These are phyloP conservation scores for Colletotrichum aenigma DNA, from an alignment of 2,329 filamentous ascomycete genomes.

Conservation along the genomic window DNA sequence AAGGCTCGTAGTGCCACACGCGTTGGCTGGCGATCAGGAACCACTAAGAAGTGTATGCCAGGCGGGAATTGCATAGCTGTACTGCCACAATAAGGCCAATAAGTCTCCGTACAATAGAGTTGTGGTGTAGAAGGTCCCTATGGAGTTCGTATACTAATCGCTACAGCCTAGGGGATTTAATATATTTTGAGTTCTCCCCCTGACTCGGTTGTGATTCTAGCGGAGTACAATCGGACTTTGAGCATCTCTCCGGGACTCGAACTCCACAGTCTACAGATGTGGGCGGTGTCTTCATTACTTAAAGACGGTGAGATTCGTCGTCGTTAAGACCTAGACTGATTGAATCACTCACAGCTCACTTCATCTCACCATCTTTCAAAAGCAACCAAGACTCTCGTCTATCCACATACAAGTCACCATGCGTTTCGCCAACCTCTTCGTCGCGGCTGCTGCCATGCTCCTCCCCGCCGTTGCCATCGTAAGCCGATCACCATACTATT, in stretches of 20 bases:
- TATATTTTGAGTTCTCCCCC: background rate
- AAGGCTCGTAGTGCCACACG: too few relatives aligned
- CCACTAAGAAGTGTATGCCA: too few relatives aligned
- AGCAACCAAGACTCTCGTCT: background rate
- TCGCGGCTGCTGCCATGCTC: background rate
- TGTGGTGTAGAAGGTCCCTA: background rate
- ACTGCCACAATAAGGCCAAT: too few relatives aligned
- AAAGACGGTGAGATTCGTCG: background rate
- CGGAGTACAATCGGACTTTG: background rate
- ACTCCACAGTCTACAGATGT: background rate
- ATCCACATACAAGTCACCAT: background rate
- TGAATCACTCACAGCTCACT: background rate
- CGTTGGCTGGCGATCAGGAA: too few relatives aligned
- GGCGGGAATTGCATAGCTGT: too few relatives aligned
- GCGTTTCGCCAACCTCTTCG: background rate
- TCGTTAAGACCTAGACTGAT: accelerated
- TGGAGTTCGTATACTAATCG: background rate
- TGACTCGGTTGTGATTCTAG: background rate
- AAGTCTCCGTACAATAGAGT: background rate
- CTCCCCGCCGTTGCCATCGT: background rate
- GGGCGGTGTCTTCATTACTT: background rate
- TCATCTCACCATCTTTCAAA: accelerated
- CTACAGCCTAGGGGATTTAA: background rate
- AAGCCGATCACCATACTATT: background rate
- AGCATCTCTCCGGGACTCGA: background rate